Evolutionary conservation across 129 eudicot species (phyloP).

Genomic region (Escallonia rubra): DNA sequence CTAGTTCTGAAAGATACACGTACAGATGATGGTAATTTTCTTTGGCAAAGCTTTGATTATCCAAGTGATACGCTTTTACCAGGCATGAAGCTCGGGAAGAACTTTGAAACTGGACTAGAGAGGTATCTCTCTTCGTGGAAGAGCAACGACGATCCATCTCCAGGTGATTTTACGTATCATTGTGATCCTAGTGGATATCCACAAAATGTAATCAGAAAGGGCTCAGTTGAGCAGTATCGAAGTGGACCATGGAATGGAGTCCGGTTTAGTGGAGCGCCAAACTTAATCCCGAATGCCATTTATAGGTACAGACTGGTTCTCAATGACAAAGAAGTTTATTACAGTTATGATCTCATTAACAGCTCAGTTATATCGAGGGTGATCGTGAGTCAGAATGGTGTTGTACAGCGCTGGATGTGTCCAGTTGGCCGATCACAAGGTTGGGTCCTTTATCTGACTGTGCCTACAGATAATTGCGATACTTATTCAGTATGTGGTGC

Average conservation of each 20-base stretch:
- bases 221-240: neutral
- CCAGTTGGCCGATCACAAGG: neutral
- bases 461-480: neutral
- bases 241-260: neutral
- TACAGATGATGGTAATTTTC: neutral
- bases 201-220: neutral
- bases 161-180: constrained; percentile 13
- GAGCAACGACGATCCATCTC: constrained; percentile 23
- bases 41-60: constrained; percentile 16
- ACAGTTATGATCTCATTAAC: neutral
- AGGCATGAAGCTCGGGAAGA: constrained; percentile 6
- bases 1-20: constrained; percentile 3
- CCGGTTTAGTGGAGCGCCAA: neutral
- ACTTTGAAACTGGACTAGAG: neutral
- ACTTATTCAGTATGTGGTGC: neutral
- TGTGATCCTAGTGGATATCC: constrained; percentile 7
- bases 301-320: neutral
- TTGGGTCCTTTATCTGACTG: neutral
- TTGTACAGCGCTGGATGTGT: neutral
- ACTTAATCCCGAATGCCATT: neutral
- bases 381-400: neutral
- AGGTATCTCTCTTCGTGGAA: constrained; percentile 11
- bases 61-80: constrained; percentile 16
- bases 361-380: neutral
- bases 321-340: neutral